phyloP scores from a whole-genome alignment of 2,329 filamentous ascomycete species.

The Fusarium nanum region DNA sequence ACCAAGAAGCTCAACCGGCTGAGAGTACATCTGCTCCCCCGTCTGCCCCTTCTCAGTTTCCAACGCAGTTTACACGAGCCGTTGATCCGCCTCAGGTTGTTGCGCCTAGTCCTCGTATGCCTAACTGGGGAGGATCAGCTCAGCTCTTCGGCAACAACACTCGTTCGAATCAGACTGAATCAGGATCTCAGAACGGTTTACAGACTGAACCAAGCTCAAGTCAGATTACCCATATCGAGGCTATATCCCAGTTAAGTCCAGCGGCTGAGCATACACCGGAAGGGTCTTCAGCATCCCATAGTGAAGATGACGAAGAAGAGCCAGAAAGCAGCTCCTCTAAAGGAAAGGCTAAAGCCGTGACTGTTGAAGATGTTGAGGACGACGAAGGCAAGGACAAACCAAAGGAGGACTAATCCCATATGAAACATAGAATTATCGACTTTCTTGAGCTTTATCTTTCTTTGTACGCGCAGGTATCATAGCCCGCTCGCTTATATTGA shows the following conservation, averaged over 20 bases:
- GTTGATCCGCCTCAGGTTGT: constrained; percentile 53
- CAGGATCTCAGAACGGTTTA: constrained; percentile 22
- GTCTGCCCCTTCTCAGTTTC: constrained; percentile 21
- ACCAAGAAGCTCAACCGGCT: constrained; percentile 26
- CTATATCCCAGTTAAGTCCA: constrained; percentile 10
- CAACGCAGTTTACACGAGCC: constrained; percentile 25
- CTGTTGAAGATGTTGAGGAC: constrained; percentile 50
- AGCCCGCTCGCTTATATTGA: background rate
- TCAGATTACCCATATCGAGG: constrained; percentile 15
- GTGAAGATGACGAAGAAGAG: constrained; percentile 32
- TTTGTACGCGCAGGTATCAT: background rate
- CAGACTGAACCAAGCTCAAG: constrained; percentile 21
- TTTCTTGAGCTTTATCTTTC: background rate
- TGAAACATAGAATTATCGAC: background rate
- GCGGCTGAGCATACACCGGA: constrained; percentile 24
- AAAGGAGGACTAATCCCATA: constrained; percentile 26
- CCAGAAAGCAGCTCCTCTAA: constrained; percentile 46
- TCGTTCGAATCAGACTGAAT: constrained; percentile 42
- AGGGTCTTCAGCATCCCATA: constrained; percentile 14
- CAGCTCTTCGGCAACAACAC: constrained; percentile 59
- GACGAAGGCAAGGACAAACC: constrained; percentile 13
- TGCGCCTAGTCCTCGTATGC: constrained; percentile 61
- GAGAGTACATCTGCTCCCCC: constrained; percentile 6
- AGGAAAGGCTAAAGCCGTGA: constrained; percentile 59
- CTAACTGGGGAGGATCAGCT: constrained; percentile 63